A percentile compares a stretch with the other conserved stretches of the same genome.
Evolutionary conservation across 2,329 filamentous ascomycete species (phyloP).

Genomic region (Dothideomycetidae sp.): DNA sequence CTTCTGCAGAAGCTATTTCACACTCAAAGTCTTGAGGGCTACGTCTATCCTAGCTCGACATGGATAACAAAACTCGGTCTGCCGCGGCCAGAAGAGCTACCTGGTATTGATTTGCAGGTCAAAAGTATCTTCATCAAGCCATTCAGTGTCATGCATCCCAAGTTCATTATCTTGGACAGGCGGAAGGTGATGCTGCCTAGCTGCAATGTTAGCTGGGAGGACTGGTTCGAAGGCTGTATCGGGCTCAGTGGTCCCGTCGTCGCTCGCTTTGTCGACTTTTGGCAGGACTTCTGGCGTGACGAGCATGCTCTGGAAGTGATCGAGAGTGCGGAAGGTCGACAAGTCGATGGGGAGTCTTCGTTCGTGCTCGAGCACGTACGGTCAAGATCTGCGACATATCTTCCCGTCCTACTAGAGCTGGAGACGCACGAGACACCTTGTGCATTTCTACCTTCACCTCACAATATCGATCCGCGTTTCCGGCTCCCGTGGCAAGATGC

Average conservation of each 20-base stretch:
- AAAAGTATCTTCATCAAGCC: conserved; percentile 70
- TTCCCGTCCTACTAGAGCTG: neutral
- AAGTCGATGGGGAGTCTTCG: neutral
- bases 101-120: conserved; percentile 51
- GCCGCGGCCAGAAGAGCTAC: conserved; percentile 39
- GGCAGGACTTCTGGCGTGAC: conserved; percentile 51
- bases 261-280: conserved; percentile 49
- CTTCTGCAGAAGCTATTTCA: conserved; percentile 63
- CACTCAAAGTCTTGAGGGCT: conserved; percentile 46
- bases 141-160: conserved; percentile 78
- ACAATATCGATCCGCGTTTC: conserved; percentile 55
- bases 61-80: conserved; percentile 53
- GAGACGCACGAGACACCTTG: conserved; percentile 31
- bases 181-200: conserved; percentile 54
- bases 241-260: conserved; percentile 51
- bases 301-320: neutral
- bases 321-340: neutral
- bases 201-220: conserved; percentile 75
- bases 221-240: conserved; percentile 72
- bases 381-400: neutral
- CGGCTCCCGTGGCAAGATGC: conserved; percentile 38
- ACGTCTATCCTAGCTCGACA: conserved; percentile 42
- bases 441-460: conserved; percentile 58
- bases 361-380: neutral
- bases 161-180: conserved; percentile 63